Evolutionary conservation across 2,329 filamentous ascomycete genomes (phyloP).

Genomic region (Septoria linicola): DNA sequence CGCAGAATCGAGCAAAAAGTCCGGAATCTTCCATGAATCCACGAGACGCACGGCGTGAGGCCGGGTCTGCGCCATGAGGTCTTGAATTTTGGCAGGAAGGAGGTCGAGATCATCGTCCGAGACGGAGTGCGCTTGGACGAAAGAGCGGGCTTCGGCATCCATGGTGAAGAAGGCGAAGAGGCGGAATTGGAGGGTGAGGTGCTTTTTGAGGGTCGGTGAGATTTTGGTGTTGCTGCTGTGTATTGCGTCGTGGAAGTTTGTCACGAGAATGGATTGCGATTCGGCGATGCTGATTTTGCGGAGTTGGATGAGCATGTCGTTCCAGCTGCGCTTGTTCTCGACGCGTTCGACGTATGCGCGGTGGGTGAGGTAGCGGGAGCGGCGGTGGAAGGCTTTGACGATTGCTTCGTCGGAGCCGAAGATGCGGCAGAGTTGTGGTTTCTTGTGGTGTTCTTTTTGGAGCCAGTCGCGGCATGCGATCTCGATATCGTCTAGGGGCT

Average conservation of each 20-base stretch:
- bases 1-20: slow-evolving; percentile 54
- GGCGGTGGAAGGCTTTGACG: slow-evolving; percentile 48
- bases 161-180: slow-evolving; percentile 52
- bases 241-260: slow-evolving; percentile 47
- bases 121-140: slow-evolving; percentile 47
- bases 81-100: slow-evolving; percentile 45
- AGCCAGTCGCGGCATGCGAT: slow-evolving; percentile 45
- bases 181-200: slow-evolving; percentile 47
- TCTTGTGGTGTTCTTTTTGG: slow-evolving; percentile 33
- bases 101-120: slow-evolving; percentile 43
- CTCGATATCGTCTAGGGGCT: slow-evolving; percentile 43
- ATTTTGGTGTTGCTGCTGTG: slow-evolving; percentile 29
- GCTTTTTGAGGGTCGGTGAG: slow-evolving; percentile 33
- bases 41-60: slow-evolving; percentile 55
- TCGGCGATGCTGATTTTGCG: slow-evolving; percentile 47
- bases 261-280: slow-evolving; percentile 51
- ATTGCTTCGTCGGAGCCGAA: slow-evolving; percentile 42
- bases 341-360: slow-evolving; percentile 47
- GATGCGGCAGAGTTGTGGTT: slow-evolving; percentile 35
- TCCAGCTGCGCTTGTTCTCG: slow-evolving; percentile 50
- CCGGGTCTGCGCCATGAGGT: slow-evolving; percentile 49
- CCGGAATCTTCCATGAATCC: slow-evolving; percentile 54
- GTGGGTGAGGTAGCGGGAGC: slow-evolving; percentile 46
- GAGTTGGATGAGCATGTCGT: slow-evolving; percentile 45
- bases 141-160: slow-evolving; percentile 47